Conservation (phyloP, 805 yeast species). For the Hanseniaspora jakobsenii region DNA sequence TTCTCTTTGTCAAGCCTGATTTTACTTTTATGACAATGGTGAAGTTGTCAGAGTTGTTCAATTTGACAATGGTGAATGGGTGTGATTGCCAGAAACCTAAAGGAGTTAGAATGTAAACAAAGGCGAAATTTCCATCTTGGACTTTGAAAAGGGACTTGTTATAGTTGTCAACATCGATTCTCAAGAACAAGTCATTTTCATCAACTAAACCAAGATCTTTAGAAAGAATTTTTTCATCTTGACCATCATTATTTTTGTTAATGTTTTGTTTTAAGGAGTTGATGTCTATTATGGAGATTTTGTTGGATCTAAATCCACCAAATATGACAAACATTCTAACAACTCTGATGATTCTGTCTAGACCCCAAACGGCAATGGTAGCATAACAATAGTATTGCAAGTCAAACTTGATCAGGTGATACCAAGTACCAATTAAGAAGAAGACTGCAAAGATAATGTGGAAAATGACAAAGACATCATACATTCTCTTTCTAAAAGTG, state of each 20-base stretch:
- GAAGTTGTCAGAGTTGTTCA: neutral
- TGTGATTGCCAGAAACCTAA: conserved; percentile 14
- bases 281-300: neutral
- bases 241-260: neutral
- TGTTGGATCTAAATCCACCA: conserved; percentile 15
- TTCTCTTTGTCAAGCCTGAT: conserved; percentile 11
- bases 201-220: neutral
- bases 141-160: conserved; percentile 10
- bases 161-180: conserved; percentile 8
- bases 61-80: conserved; percentile 12
- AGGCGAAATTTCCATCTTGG: conserved; percentile 12
- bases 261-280: no score
- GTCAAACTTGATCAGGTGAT: conserved; percentile 33
- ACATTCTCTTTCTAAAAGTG: conserved; percentile 33
- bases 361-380: conserved; percentile 51
- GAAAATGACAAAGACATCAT: conserved; percentile 33
- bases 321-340: conserved; percentile 31
- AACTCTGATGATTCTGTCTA: conserved; percentile 48
- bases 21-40: conserved; percentile 10
- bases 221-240: no score
- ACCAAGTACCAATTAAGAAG: conserved; percentile 35
- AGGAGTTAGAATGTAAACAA: conserved; percentile 7
- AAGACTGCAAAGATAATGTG: conserved; percentile 35
- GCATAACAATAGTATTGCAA: conserved; percentile 42
- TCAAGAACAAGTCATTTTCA: conserved; percentile 2